These are phyloP conservation scores for Kernera saxatilis DNA, from an alignment of 345 rosid genomes.

Conservation along the genomic window DNA sequence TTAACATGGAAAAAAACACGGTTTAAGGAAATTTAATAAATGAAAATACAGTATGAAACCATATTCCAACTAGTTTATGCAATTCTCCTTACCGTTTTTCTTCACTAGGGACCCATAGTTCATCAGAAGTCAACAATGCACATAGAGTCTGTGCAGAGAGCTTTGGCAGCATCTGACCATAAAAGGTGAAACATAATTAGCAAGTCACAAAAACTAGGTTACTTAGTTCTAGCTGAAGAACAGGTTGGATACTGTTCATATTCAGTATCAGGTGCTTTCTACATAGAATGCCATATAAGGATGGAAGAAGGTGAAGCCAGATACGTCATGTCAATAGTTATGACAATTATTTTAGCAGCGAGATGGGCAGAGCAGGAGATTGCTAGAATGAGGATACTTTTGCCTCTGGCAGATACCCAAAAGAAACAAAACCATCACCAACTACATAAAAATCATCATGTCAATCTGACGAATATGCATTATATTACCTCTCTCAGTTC, in stretches of 20 bases:
- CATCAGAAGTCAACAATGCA: conserved; percentile 92
- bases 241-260: not conserved
- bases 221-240: not conserved
- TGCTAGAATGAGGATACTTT: not conserved
- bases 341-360: not conserved
- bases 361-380: not conserved
- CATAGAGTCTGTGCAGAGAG: conserved; percentile 87
- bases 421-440: not conserved
- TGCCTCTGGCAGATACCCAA: not conserved
- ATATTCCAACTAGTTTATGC: conserved; percentile 15
- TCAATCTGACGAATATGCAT: not conserved
- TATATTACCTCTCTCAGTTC: conserved; percentile 78
- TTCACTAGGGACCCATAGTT: conserved; percentile 88
- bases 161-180: conserved; percentile 78
- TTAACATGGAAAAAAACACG: conserved; percentile 19
- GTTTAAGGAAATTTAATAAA: conserved; percentile 11
- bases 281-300: not conserved
- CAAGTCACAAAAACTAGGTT: conserved; percentile 3
- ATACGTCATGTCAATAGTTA: not conserved
- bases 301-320: not conserved
- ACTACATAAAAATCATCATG: conserved; percentile 2
- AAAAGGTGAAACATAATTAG: conserved; percentile 6
- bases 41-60: not conserved
- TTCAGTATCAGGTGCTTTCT: not conserved
- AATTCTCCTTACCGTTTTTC: conserved; percentile 69